Evolutionary conservation across 192 early-diverging fungal genomes (phyloP), one percentile per base, ranked within the genome.

Genomic region (Coemansia reversa): DNA sequence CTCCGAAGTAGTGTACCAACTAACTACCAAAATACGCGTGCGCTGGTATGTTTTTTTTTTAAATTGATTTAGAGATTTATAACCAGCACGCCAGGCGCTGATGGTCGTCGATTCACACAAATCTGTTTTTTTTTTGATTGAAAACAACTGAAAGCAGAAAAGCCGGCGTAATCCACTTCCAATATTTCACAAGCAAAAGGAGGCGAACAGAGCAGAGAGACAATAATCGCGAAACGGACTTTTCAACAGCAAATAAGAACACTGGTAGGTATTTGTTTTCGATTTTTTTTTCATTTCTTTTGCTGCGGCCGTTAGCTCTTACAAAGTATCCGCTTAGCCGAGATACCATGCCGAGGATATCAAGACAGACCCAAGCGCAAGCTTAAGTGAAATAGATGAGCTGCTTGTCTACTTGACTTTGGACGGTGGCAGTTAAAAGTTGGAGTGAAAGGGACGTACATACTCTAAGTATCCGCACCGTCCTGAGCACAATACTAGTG

Each of bases 41-140:
- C 39, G 39, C 39, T 16, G 39, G 39, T 16, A 9, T 45, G 12
- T 16, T 45, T 9, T 45, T 45, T 45, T 27, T 27, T 2, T 16
- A 14, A 14, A 35, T 45, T 45, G 39, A 45, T 45, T 16, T 45
- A 14, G 39, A 45, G 39, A 45, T 16, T 45, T 45, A 16, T 45
- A 45, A 45, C 39, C 39, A 45, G 39, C 39, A 45, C 39, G 39
- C 39, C 39, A 45, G 39, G 39, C 39, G 39, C 39, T 45, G 39
- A 45, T 45, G 39, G 39, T 45, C 39, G 39, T 27, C 27, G 39
- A 45, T 45, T 45, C 39, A 16, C 39, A 45, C 39, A 16, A 45
- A 45, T 16, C 39, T 45, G 14, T 45, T 16, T 45, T 45, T 39
- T 32, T 35, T 35, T 45, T 45, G 39, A 45, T 45, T 45, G 39